Percentiles rank a stretch among this genome's conserved stretches.
Evolutionary conservation across 192 early-diverging fungal genomes (phyloP).

Genomic region (Chytriomyces sp.): DNA sequence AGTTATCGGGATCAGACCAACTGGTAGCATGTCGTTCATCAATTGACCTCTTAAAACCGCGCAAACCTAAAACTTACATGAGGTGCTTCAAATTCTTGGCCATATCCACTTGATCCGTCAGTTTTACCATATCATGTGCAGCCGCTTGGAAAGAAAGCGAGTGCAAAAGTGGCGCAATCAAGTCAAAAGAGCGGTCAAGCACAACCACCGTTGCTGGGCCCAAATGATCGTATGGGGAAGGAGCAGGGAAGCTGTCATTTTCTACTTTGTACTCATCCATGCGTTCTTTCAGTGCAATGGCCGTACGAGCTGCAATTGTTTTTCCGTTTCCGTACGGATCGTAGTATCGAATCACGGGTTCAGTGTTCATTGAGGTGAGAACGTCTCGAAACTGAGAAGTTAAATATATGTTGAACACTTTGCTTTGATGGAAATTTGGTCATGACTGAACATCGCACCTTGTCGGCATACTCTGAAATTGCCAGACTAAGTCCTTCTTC

Average conservation of each 20-base stretch:
- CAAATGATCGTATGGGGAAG: conserved; percentile 40
- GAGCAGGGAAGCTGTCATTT: conserved; percentile 58
- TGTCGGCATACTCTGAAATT: conserved; percentile 14
- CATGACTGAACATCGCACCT: background rate
- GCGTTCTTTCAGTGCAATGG: conserved; percentile 65
- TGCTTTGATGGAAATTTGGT: background rate
- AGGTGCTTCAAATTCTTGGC: conserved; percentile 7
- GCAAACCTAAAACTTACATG: background rate
- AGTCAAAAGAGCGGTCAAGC: conserved; percentile 89
- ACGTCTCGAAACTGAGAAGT: conserved; percentile 32
- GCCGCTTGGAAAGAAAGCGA: conserved; percentile 98
- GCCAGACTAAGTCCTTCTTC: conserved; percentile 56
- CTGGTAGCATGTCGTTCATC: background rate
- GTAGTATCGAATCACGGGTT: conserved; percentile 90
- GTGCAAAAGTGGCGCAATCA: conserved; percentile 87
- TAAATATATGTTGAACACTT: background rate
- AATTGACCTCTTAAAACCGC: too few relatives aligned
- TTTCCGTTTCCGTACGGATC: conserved; percentile 57
- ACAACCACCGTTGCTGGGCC: conserved; percentile 83
- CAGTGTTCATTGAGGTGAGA: conserved; percentile 71
- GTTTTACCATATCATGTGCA: conserved; percentile 71
- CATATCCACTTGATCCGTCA: background rate
- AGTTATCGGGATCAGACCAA: background rate
- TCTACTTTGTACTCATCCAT: conserved; percentile 78
- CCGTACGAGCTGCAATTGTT: conserved; percentile 19